phyloP scores from a whole-genome alignment of 192 early-diverging fungal genomes.

The Backusella australiensis region DNA sequence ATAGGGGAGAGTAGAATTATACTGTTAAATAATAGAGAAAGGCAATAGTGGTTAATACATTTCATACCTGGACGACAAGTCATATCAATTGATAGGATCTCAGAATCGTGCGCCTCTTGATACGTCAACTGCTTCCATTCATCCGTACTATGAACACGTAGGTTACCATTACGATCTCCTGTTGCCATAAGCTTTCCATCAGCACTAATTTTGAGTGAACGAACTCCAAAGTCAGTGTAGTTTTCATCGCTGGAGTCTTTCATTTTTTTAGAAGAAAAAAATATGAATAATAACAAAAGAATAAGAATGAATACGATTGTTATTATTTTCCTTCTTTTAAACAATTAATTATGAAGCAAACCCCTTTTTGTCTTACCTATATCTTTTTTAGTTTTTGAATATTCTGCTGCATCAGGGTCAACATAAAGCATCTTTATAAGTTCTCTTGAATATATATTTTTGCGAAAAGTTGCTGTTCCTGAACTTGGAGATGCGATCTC shows the following conservation, averaged over 20 bases:
- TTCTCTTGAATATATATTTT: conserved; percentile 61
- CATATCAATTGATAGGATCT: conserved; percentile 78
- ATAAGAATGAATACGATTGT: background rate
- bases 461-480: conserved; percentile 16
- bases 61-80: conserved; percentile 25
- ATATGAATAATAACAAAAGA: background rate
- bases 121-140: conserved; percentile 58
- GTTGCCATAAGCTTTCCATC: conserved; percentile 66
- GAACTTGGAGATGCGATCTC: background rate
- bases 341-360: background rate
- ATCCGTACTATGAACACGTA: conserved; percentile 61
- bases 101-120: conserved; percentile 77
- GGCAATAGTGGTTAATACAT: no score
- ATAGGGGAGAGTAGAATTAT: background rate
- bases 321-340: background rate
- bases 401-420: conserved; percentile 45
- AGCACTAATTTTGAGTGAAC: conserved; percentile 62
- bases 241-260: conserved; percentile 30
- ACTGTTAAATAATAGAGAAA: background rate
- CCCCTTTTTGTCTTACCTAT: conserved; percentile 6
- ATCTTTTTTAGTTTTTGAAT: conserved; percentile 20
- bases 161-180: conserved; percentile 75
- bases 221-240: conserved; percentile 60
- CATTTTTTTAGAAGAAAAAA: background rate
- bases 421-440: conserved; percentile 58